Evolutionary conservation across 1,284 basidiomycete genomes (phyloP), one percentile per base, ranked within the genome.

Genomic region (Heterobasidion annosum): DNA sequence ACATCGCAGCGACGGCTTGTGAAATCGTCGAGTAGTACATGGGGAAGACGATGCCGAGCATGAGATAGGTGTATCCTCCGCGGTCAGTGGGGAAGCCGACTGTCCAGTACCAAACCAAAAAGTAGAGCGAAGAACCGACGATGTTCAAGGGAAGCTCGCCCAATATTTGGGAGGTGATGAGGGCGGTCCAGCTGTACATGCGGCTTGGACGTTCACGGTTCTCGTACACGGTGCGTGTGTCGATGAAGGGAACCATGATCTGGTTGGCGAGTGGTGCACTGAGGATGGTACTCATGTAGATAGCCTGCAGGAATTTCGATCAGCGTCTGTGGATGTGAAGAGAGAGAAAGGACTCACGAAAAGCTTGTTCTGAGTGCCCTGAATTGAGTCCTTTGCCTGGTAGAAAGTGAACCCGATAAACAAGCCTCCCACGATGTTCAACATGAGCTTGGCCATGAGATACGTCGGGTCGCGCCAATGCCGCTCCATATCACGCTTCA

Each of bases 151-250:
- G 85, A 2, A 86, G 57, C 59, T 85, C 85, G 32, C 78, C 76
- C 2, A 83, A 62, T 55, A 88, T 73, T 59, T 86, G 84, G 0
- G 82, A 73, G 0, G 81, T 75, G 48, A 84, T 65, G 48, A 93
- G 78, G 1, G 88, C 82, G 7, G 82, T 75, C 93, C 93, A 95
- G 51, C 81, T 82, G 72, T 93, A 95, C 64, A 90, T 89, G 63
- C 86, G 79, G 59, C 85, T 87, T 5, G 82, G 81, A 1, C 79
- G 73, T 66, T 87, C 84, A 51, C 85, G 76, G 42, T 79, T 73
- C 61, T 85, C 82, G 69, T 81, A 88, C 40, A 87, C 73, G 50
- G 74, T 69, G 40, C 82, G 74, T 1, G 59, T 75, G 50, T 70
- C 65, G 54, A 83, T 72, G 67, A 77, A 82, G 3, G 75, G 73